A percentile compares a stretch with the other conserved stretches of the same genome.
Conservation (phyloP, 805 yeast species). For the Wickerhamomyces hampshirensis region DNA sequence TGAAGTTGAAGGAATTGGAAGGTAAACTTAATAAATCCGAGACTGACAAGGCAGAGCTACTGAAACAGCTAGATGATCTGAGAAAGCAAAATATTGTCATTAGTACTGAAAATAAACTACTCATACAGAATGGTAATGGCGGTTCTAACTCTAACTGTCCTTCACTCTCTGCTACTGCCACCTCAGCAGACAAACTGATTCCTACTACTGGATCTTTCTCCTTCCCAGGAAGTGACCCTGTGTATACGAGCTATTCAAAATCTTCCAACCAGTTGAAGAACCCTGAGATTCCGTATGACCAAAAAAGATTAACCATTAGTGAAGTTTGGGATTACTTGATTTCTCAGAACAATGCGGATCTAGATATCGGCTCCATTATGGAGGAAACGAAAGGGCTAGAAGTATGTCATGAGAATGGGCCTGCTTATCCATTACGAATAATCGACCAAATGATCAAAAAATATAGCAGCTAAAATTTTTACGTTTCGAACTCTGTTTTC, state of each 20-base stretch:
- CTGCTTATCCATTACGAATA: constrained; percentile 48
- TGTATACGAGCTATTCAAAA: constrained; percentile 18
- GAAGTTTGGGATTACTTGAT: constrained; percentile 81
- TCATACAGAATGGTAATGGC: constrained; percentile 30
- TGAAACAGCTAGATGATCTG: constrained; percentile 44
- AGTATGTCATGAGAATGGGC: constrained; percentile 76
- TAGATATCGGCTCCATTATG: constrained; percentile 56
- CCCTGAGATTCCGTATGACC: constrained; percentile 21
- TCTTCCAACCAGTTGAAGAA: constrained; percentile 18
- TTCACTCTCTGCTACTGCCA: constrained; percentile 1
- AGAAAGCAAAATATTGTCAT: constrained; percentile 52
- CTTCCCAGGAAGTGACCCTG: constrained; percentile 27
- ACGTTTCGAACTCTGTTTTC: neutral
- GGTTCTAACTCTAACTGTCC: neutral
- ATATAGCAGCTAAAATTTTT: too few species aligned
- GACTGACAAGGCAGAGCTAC: constrained; percentile 41
- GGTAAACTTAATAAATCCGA: constrained; percentile 54
- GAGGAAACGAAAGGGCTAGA: constrained; percentile 58
- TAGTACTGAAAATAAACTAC: constrained; percentile 56
- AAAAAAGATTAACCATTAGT: constrained; percentile 58
- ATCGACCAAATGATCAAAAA: constrained; percentile 35
- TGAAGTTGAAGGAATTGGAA: constrained; percentile 63
- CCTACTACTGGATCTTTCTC: constrained; percentile 17
- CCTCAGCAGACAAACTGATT: constrained; percentile 3
- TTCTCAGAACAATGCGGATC: constrained; percentile 33